Evolutionary conservation across 2,329 filamentous ascomycete genomes (phyloP), one percentile per base, ranked within the genome.

Genomic region (Fusarium tanahbumbuense): DNA sequence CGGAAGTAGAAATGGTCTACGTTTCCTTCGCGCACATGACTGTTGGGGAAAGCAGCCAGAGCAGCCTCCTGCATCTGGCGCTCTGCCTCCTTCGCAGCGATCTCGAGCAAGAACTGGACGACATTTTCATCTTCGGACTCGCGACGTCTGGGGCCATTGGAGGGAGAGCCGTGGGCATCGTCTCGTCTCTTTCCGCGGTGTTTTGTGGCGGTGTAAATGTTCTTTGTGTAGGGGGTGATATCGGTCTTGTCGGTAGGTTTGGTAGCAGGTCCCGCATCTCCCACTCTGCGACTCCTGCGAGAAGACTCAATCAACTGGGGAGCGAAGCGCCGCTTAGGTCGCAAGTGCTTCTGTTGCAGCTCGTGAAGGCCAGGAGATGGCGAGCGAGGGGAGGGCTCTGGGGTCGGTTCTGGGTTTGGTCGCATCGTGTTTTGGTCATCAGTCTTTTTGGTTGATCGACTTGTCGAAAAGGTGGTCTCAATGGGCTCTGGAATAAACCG

Each of bases 271-370:
- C 85, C 85, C 2, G 85, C 79, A 73, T 93, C 91, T 22, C 89
- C 89, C 18, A 87, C 87, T 74, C 89, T 89, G 68, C 91, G 88
- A 34, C 89, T 89, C 56, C 93, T 86, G 73, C 89, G 88, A 6
- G 91, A 91, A 5, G 92, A 94, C 79, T 95, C 93, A 67, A 97
- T 90, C 58, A 97, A 83, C 75, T 95, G 91, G 15, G 93, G 93
- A 30, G 90, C 87, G 78, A 97, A 97, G 64, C 82, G 82, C 68
- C 85, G 83, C 28, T 73, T 82, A 75, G 45, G 82, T 78, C 44
- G 83, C 77, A 54, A 82, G 79, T 67, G 82, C 80, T 37, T 37
- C 34, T 40, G 82, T 77, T 46, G 83, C 77, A 59, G 81, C 79
- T 67, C 83, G 79, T 40, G 82, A 79, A 71, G 80, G 76, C 71